Conservation (phyloP, 2,329 filamentous ascomycete genomes). For the Verticillium klebahnii region DNA sequence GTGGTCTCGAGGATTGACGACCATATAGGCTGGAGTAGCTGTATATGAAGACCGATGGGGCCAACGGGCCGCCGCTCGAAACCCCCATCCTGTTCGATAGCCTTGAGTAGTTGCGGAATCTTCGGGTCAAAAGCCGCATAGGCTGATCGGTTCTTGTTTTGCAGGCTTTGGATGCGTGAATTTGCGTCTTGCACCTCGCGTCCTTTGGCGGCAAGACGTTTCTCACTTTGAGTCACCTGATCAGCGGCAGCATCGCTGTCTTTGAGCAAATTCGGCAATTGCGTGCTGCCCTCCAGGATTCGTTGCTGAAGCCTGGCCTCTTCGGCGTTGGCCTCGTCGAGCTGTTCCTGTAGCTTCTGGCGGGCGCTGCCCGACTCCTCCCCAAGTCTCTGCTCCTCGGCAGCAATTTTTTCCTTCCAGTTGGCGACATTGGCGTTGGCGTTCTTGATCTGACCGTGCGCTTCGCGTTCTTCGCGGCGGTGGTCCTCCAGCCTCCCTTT, state of each 20-base stretch:
- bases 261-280: neutral
- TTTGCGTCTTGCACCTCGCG: conserved; percentile 17
- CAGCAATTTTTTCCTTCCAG: conserved; percentile 41
- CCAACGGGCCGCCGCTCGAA: conserved; percentile 75
- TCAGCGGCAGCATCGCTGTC: neutral
- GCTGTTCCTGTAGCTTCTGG: conserved; percentile 35
- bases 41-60: conserved; percentile 75
- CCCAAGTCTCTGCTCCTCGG: conserved; percentile 58
- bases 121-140: conserved; percentile 60
- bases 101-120: conserved; percentile 59
- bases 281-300: neutral
- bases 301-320: conserved; percentile 11
- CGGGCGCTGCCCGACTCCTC: conserved; percentile 67
- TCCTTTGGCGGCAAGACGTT: neutral
- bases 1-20: conserved; percentile 73
- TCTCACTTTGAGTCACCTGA: conserved; percentile 1
- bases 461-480: conserved; percentile 61
- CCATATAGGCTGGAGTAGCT: conserved; percentile 77
- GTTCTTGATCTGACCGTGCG: conserved; percentile 54
- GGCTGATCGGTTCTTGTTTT: conserved; percentile 45
- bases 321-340: conserved; percentile 19
- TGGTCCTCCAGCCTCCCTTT: conserved; percentile 49
- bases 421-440: conserved; percentile 55
- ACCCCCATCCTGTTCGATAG: conserved; percentile 63
- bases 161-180: conserved; percentile 6